Evolutionary conservation across 1,139 yeast species (phyloP), one percentile per base, ranked within the genome.

Genomic region (Pichia sp.): DNA sequence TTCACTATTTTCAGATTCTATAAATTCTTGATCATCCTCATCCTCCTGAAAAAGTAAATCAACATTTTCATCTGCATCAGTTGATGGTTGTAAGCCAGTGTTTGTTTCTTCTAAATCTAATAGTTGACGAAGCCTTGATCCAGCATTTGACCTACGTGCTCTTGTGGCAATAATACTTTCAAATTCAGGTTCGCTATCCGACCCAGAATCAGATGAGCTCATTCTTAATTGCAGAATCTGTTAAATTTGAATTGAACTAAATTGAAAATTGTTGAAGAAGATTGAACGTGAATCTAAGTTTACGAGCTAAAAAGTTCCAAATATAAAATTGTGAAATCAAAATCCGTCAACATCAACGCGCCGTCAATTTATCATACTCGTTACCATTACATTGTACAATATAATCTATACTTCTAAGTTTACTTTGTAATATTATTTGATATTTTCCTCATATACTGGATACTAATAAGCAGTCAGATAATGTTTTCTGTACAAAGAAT

Each of bases 101-200:
- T 66, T 62, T 5, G 69, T 64, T 54, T 73, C 79, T 60, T 89
- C 96, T 39, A 86, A 75, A 53, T 81, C 84, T 29, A 92, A 71
- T 57, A 92, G 73, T 53, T 82, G 82, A 61, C 80, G 79, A 61
- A 92, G 71, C 50, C 94, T 73, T 46, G 88, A 84, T 9, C 99
- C 99, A 1, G 98, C 98, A 67, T 92, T 92, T 44, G 88, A 68
- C 47, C 99, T 79, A 55, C 89, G 75, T 50, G 81, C 70, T 54
- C 96, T 76, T 5, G 94, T 83, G 11, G 86, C 80, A 58, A 85
- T 82, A 55, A 82, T 69, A 58, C 76, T 72, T 43, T 77, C 79
- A 45, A 63, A 61, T 32, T 59, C 58, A 31, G 57, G 60, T 31
- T 61, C 65, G 39, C 58, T 43, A 2, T 35, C 47, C 27, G 40